phyloP scores from a whole-genome alignment of 495 filamentous ascomycete species.

The Lichina pygmaea region DNA sequence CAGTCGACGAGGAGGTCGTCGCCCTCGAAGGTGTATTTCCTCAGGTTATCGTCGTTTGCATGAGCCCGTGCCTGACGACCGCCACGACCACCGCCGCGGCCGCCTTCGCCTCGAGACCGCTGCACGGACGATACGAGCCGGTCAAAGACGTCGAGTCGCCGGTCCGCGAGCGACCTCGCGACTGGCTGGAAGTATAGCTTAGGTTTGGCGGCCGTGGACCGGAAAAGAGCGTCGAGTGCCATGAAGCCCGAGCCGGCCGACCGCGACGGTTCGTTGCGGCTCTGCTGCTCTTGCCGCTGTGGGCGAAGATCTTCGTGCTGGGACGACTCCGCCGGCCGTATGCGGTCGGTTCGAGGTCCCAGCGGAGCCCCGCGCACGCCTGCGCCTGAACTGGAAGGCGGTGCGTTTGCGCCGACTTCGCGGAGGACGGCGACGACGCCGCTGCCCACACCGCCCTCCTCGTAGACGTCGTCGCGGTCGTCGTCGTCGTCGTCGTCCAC shows the following conservation, averaged over 20 bases:
- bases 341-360: constrained; percentile 4
- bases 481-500: constrained; percentile 20
- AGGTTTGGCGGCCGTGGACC: constrained; percentile 34
- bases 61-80: constrained; percentile 9
- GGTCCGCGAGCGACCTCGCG: constrained; percentile 22
- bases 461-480: constrained; percentile 23
- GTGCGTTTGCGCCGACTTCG: constrained; percentile 7
- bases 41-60: constrained; percentile 28
- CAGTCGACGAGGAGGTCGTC: constrained; percentile 42
- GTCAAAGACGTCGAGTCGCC: constrained; percentile 39
- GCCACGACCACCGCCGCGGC: constrained; percentile 11
- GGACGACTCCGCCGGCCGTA: not conserved
- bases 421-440: constrained; percentile 13
- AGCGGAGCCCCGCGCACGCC: constrained; percentile 5
- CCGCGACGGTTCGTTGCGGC: not conserved
- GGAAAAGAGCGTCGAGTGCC: constrained; percentile 31
- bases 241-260: not conserved
- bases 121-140: constrained; percentile 10
- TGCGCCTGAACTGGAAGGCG: constrained; percentile 10
- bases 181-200: constrained; percentile 42
- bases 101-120: constrained; percentile 12
- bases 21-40: constrained; percentile 57
- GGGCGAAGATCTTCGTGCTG: not conserved
- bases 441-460: constrained; percentile 24
- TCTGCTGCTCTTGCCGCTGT: not conserved